Percentiles rank a stretch among this genome's conserved stretches.
phyloP scores from a whole-genome alignment of 2,329 filamentous ascomycete species.

The Cercospora berteroae region DNA sequence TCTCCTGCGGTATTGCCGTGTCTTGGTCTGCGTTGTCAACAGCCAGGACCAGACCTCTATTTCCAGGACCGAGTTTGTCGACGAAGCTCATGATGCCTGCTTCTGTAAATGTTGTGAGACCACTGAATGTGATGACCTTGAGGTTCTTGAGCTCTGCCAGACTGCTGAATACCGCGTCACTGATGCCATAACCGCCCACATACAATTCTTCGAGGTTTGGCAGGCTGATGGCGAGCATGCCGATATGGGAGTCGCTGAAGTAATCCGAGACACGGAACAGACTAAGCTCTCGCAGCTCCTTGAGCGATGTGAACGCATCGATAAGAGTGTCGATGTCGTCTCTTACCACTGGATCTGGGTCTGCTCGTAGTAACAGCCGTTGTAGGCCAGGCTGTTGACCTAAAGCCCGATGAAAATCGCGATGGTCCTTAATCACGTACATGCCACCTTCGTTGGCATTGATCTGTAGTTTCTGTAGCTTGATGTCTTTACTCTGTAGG shows the following conservation, averaged over 20 bases:
- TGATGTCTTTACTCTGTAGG: constrained; percentile 47
- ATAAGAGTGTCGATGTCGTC: constrained; percentile 52
- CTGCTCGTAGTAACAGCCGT: constrained; percentile 47
- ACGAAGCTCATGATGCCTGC: constrained; percentile 51
- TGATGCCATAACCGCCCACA: constrained; percentile 55
- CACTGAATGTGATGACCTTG: constrained; percentile 54
- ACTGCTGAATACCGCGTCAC: constrained; percentile 49
- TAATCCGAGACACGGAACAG: constrained; percentile 53
- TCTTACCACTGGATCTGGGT: constrained; percentile 46
- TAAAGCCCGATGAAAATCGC: constrained; percentile 54
- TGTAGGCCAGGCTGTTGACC: constrained; percentile 51
- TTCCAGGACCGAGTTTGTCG: constrained; percentile 41
- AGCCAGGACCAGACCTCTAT: constrained; percentile 44
- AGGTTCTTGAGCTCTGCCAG: constrained; percentile 51
- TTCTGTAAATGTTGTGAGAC: constrained; percentile 55
- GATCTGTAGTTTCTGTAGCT: constrained; percentile 51
- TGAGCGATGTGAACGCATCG: constrained; percentile 53
- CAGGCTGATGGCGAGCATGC: constrained; percentile 47
- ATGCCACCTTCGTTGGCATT: constrained; percentile 39
- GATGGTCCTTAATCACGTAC: constrained; percentile 51
- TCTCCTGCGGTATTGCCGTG: constrained; percentile 40
- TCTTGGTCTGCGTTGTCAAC: constrained; percentile 49
- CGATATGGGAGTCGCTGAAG: constrained; percentile 53
- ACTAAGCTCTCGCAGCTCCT: constrained; percentile 54
- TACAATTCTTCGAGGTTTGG: constrained; percentile 55